Percentiles rank a stretch among this genome's conserved stretches.
Conservation (phyloP, 2,329 filamentous ascomycete species). For the Scedosporium aurantiacum region DNA sequence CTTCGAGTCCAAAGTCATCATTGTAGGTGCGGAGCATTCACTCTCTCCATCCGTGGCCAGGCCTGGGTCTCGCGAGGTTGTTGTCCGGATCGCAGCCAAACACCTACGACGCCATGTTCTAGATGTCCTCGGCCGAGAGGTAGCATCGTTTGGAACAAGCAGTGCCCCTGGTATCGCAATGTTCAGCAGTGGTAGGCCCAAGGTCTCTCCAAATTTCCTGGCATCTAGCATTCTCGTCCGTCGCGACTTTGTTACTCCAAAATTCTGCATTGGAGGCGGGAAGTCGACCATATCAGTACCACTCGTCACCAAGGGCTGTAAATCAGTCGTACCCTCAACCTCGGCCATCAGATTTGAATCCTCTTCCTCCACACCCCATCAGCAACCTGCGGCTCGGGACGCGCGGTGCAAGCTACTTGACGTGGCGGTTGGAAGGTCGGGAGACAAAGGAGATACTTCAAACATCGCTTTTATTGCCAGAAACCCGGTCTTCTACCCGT, state of each 20-base stretch:
- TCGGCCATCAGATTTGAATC: neutral
- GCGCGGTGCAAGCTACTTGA: neutral
- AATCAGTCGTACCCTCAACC: neutral
- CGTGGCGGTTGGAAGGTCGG: conserved; percentile 2
- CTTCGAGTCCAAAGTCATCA: conserved; percentile 5
- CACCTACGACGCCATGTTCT: neutral
- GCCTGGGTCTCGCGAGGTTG: neutral
- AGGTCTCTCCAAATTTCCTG: conserved; percentile 4
- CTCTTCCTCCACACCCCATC: neutral
- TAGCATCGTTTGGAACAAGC: conserved; percentile 4
- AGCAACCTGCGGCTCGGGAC: neutral
- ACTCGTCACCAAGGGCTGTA: neutral
- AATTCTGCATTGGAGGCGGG: neutral
- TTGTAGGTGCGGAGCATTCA: conserved; percentile 5
- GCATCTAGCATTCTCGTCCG: conserved; percentile 3
- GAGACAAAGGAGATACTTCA: conserved; percentile 6
- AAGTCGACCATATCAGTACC: neutral
- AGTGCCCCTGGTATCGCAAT: conserved; percentile 3
- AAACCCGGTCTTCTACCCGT: neutral
- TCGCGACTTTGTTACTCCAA: neutral
- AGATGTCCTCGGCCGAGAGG: neutral
- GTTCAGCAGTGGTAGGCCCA: conserved; percentile 4
- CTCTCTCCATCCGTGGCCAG: neutral
- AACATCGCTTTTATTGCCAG: conserved; percentile 4
- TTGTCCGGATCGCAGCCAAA: conserved; percentile 2